These are phyloP conservation scores for Pisolithus marmoratus DNA, from an alignment of 768 basidiomycete genomes.

Conservation along the genomic window DNA sequence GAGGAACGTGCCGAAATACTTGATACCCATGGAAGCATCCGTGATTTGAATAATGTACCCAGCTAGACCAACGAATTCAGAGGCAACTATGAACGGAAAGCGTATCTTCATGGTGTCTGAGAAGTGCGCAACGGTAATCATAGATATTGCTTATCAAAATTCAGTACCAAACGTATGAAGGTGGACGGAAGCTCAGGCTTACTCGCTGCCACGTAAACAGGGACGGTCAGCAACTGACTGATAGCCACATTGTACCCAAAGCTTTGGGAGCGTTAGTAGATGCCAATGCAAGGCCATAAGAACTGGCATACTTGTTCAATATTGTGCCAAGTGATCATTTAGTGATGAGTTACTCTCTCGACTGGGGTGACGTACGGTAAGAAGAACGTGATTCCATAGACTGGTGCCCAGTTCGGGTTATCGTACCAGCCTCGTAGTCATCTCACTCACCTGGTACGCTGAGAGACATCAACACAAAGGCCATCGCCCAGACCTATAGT, in stretches of 20 bases:
- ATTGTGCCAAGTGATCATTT: neutral
- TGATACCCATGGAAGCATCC: conserved; percentile 42
- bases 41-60: conserved; percentile 66
- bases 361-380: conserved; percentile 47
- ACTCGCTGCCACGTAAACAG: conserved; percentile 60
- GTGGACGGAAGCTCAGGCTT: conserved; percentile 12
- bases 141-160: conserved; percentile 32
- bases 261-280: conserved; percentile 20
- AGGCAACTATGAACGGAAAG: conserved; percentile 52
- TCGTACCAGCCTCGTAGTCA: neutral
- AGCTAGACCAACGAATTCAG: conserved; percentile 44
- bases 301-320: conserved; percentile 1
- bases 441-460: conserved; percentile 48
- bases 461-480: conserved; percentile 51
- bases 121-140: conserved; percentile 46
- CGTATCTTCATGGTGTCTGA: conserved; percentile 55
- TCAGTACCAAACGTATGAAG: neutral
- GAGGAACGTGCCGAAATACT: conserved; percentile 73
- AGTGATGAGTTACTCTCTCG: neutral
- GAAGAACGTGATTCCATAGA: conserved; percentile 68
- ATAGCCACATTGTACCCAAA: conserved; percentile 53
- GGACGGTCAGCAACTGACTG: conserved; percentile 60
- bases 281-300: neutral
- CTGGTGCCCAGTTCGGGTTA: conserved; percentile 24
- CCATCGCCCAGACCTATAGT: conserved; percentile 1